Evolutionary conservation across 176 grass and related monocot genomes (phyloP), one percentile per base, ranked within the genome.

Genomic region (Triticum monococcum): DNA sequence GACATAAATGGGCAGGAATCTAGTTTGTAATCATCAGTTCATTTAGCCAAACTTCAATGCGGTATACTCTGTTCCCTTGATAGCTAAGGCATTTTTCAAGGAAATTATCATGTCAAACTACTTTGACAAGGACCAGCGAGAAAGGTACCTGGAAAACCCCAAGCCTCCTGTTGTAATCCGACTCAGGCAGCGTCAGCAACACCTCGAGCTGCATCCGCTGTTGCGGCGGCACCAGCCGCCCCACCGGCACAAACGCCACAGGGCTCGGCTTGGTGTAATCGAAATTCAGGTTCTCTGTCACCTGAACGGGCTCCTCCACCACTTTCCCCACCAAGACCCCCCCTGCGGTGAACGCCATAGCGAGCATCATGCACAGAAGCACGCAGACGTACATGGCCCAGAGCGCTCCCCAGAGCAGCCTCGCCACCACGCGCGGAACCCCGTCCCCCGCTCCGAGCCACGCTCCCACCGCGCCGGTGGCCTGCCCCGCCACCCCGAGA

Each of bases 221-320:
- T 89, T 96, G 92, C 9, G 85, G 90, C 2, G 76, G 90, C 32
- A 94, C 93, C 76, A 88, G n/a, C 59, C 82, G 62, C 9, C 37
- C 78, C 38, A 92, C 81, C 1, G 82, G 88, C 71, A 98, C 94
- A 71, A 88, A 38, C 5, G 92, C 93, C 35, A 74, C 87, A 0
- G 97, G 97, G 77, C 79, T 98, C 28, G 91, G 79, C 75, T 91
- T 92, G 7, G 97, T 96, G 79, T 98, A 98, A 82, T 98, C 96
- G 74, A 98, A 98, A 81, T 89, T 98, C 46, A 98, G 81, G 37
- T 80, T 86, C 81, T 91, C 92, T 0, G 67, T 96, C 72, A 96
- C 79, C 77, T 94, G 90, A 54, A 98, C 78, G 45, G 93, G 97
- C 73, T 91, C 86, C 35, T 94, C 97, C 16, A 94, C 90, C 12